Evolutionary conservation across 805 yeast species (phyloP), one percentile per base, ranked within the genome.

Genomic region (Candida quercuum): DNA sequence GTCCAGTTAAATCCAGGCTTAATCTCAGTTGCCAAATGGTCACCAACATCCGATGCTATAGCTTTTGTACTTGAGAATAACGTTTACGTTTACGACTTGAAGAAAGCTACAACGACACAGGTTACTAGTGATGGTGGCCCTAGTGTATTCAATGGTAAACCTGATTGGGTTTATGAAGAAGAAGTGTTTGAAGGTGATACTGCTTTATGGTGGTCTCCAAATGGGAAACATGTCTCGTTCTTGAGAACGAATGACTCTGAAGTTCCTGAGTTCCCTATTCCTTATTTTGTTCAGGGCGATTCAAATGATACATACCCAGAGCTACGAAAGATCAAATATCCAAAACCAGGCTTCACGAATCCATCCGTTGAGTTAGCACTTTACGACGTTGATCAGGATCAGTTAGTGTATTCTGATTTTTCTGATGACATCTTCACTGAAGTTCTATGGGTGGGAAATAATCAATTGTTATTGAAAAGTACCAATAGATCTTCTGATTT

Each of bases 151-250:
- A 83, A 88, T 54, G 96, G 96, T 3, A 80, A 81, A 43, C 94
- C 96, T 0, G 96, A 87, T 54, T 87, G 96, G 96, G 94, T 86
- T 7, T 87, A 87, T 49, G 96, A 88, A 54, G 96, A 87, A 48
- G 96, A 87, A 59, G 93, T 87, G 1, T 71, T 84, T 37, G 77
- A 75, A 25, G 71, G 75, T 18, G 87, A 81, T 48, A 61, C 70
- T 17, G 86, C 89, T 1, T 47, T 86, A 33, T 87, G 95, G 95
- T 88, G 96, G 96, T 81, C 95, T 5, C 86, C 86, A 8, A 59
- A 67, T 29, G 88, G 91, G 11, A 63, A 71, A n/a, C 71, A 67
- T 48, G 54, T 88, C 31, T 72, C 87, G 0, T 81, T 74, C 43
- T 59, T 84, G 47, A 70, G 78, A 40, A 74, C 84, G 26, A 80